A percentile compares a stretch with the other conserved stretches of the same genome.
These are phyloP conservation scores for Sugiyamaella novakii DNA, from an alignment of 1,139 yeast genomes.

Conservation along the genomic window DNA sequence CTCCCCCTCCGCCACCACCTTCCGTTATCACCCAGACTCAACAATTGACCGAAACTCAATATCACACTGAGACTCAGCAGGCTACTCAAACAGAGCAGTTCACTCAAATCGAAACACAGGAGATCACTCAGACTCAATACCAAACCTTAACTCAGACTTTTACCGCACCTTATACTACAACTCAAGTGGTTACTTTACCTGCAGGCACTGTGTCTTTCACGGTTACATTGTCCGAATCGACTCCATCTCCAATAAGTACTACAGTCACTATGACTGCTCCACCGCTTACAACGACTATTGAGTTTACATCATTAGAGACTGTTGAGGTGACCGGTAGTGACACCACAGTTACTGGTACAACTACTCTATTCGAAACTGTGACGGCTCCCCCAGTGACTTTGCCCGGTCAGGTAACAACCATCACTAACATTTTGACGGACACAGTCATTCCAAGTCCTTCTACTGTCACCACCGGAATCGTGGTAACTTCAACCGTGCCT, in stretches of 20 bases:
- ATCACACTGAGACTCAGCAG: slow-evolving; percentile 7
- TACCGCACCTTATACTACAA: slow-evolving; percentile 8
- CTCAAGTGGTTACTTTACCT: slow-evolving; percentile 16
- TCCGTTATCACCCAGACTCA: slow-evolving; percentile 5
- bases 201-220: slow-evolving; percentile 19
- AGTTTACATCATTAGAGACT: slow-evolving; percentile 15
- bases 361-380: slow-evolving; percentile 17
- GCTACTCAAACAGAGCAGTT: slow-evolving; percentile 4
- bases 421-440: slow-evolving; percentile 19
- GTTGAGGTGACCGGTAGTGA: slow-evolving; percentile 19
- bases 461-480: slow-evolving; percentile 20
- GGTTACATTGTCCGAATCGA: slow-evolving; percentile 18
- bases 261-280: slow-evolving; percentile 22
- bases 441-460: slow-evolving; percentile 21
- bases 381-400: slow-evolving; percentile 23
- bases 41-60: slow-evolving; percentile 1
- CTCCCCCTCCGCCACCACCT: slow-evolving; percentile 2
- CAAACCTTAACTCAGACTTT: slow-evolving; percentile 16
- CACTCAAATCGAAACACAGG: slow-evolving; percentile 3
- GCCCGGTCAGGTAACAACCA: slow-evolving; percentile 21
- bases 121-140: slow-evolving; percentile 13
- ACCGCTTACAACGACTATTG: slow-evolving; percentile 18
- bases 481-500: slow-evolving; percentile 23
- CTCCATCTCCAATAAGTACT: slow-evolving; percentile 21
- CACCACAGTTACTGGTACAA: slow-evolving; percentile 24